Conservation (phyloP, 495 filamentous ascomycete genomes). For the Penicillium malachiteum region DNA sequence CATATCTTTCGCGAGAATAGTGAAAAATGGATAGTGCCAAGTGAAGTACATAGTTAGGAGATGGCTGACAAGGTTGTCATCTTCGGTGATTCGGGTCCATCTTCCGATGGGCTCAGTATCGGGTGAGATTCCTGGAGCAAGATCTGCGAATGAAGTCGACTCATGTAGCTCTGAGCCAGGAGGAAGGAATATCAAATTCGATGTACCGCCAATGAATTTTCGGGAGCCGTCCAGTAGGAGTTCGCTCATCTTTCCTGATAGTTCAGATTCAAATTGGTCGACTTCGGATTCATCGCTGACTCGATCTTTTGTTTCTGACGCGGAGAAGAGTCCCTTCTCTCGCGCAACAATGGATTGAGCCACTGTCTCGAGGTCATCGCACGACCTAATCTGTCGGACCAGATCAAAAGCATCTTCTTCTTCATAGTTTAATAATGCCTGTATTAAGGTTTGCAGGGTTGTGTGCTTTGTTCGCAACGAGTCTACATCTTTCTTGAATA, state of each 20-base stretch:
- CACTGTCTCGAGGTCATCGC: conserved; percentile 87
- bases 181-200: conserved; percentile 85
- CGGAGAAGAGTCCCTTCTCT: conserved; percentile 39
- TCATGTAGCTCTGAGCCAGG: conserved; percentile 53
- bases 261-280: conserved; percentile 76
- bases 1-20: conserved; percentile 81
- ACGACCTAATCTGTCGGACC: conserved; percentile 83
- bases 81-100: conserved; percentile 85
- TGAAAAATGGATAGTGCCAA: conserved; percentile 98
- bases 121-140: conserved; percentile 8
- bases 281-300: conserved; percentile 36
- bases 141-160: conserved; percentile 23
- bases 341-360: conserved; percentile 73
- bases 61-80: conserved; percentile 76
- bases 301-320: conserved; percentile 11
- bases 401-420: conserved; percentile 78
- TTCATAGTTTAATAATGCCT: conserved; percentile 85
- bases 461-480: conserved; percentile 82
- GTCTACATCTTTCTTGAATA: conserved; percentile 93
- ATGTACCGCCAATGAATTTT: conserved; percentile 92
- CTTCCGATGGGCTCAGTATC: conserved; percentile 57
- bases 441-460: conserved; percentile 86
- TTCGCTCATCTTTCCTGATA: conserved; percentile 92
- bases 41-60: conserved; percentile 96
- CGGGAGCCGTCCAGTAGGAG: conserved; percentile 87